Conservation (phyloP, 306 rosid genomes). For the Fragaria nilgerrensis region DNA sequence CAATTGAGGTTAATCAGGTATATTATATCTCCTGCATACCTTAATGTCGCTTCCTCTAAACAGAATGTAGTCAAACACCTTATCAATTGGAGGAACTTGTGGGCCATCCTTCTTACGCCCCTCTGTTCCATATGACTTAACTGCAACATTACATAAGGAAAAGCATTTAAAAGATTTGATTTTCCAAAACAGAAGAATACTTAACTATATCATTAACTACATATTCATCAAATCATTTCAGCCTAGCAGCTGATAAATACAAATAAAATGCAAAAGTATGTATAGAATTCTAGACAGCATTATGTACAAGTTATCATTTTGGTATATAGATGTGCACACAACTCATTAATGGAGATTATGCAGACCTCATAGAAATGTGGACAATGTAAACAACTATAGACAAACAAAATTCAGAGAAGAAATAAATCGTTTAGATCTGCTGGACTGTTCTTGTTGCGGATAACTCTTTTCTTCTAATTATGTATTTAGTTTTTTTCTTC, state of each 20-base stretch:
- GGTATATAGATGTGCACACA: not conserved
- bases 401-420: not conserved
- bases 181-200: slow-evolving; percentile 6
- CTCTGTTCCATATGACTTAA: slow-evolving; percentile 76
- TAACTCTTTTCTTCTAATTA: not conserved
- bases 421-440: not conserved
- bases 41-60: slow-evolving; percentile 71
- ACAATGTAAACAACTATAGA: not conserved
- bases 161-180: slow-evolving; percentile 19
- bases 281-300: not conserved
- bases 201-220: not conserved
- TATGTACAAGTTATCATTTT: not conserved
- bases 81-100: slow-evolving; percentile 63
- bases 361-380: not conserved
- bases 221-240: not conserved
- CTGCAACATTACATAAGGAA: slow-evolving; percentile 37
- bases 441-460: not conserved
- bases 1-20: not conserved
- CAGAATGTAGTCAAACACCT: slow-evolving; percentile 67
- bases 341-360: not conserved
- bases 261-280: too few species aligned
- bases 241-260: not conserved
- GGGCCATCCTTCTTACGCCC: slow-evolving; percentile 70
- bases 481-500: not conserved
- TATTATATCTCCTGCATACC: slow-evolving; percentile 34